These are phyloP conservation scores for Mycena chlorophos DNA, from an alignment of 768 basidiomycete genomes.

Conservation along the genomic window DNA sequence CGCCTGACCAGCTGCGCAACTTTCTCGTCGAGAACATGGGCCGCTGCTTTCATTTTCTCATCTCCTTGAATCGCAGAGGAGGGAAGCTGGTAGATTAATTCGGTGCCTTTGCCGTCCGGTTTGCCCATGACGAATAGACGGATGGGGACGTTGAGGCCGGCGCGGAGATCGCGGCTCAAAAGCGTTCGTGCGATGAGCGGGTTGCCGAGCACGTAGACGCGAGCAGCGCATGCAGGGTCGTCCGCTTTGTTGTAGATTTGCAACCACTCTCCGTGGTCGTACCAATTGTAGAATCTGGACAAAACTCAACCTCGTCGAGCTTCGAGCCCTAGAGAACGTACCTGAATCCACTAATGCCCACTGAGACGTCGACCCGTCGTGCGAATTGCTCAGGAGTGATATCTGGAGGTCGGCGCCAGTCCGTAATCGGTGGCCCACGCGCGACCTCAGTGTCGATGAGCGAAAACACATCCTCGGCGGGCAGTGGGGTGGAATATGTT, in stretches of 20 bases:
- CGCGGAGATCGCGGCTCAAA: slow-evolving; percentile 40
- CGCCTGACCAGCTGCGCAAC: slow-evolving; percentile 41
- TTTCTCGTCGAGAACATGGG: slow-evolving; percentile 43
- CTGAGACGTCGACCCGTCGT: slow-evolving; percentile 30
- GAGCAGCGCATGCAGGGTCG: slow-evolving; percentile 30
- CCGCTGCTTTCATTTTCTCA: slow-evolving; percentile 32
- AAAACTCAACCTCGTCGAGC: too few relatives aligned
- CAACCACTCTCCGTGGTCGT: slow-evolving; percentile 39
- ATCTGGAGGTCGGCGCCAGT: background rate
- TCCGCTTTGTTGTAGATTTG: slow-evolving; percentile 28
- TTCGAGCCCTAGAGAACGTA: slow-evolving; percentile 35
- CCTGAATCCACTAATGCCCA: slow-evolving; percentile 45
- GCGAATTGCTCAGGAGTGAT: slow-evolving; percentile 41
- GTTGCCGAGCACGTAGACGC: slow-evolving; percentile 52
- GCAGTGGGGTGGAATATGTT: slow-evolving; percentile 41
- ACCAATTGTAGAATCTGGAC: slow-evolving; percentile 43
- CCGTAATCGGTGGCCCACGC: slow-evolving; percentile 25
- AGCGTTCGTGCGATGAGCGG: slow-evolving; percentile 50
- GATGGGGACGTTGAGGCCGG: slow-evolving; percentile 46
- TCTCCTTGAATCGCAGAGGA: slow-evolving; percentile 44
- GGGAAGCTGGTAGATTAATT: slow-evolving; percentile 48
- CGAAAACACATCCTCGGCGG: slow-evolving; percentile 41
- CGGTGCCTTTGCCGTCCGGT: slow-evolving; percentile 37
- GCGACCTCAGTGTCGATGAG: slow-evolving; percentile 46
- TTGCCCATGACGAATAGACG: slow-evolving; percentile 46